These are phyloP conservation scores for Lactarius evosmus DNA, from an alignment of 768 basidiomycete species.

Conservation along the genomic window DNA sequence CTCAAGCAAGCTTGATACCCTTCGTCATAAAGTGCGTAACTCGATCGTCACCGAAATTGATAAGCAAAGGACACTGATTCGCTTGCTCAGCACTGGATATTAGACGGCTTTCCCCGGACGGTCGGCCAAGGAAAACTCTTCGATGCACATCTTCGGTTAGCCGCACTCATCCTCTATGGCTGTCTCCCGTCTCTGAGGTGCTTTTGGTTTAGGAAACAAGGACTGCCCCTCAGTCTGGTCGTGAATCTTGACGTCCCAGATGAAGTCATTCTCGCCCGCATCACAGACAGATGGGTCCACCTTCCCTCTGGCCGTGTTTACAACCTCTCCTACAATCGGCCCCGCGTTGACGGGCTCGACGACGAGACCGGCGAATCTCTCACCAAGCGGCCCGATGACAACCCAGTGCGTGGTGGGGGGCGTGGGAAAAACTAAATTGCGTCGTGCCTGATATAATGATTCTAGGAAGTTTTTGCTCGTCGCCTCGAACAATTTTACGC, in stretches of 20 bases:
- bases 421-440: slow-evolving; percentile 12
- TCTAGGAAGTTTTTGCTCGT: slow-evolving; percentile 71
- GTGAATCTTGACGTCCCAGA: slow-evolving; percentile 90
- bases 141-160: slow-evolving; percentile 70
- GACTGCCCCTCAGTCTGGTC: slow-evolving; percentile 69
- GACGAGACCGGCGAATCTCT: slow-evolving; percentile 85
- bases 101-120: slow-evolving; percentile 92
- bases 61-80: neutral
- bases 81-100: slow-evolving; percentile 71
- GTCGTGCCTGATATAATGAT: neutral
- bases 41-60: neutral
- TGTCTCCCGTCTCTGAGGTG: neutral
- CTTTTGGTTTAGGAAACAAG: slow-evolving; percentile 48
- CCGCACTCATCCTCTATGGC: slow-evolving; percentile 6
- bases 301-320: slow-evolving; percentile 86
- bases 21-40: slow-evolving; percentile 58
- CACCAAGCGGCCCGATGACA: slow-evolving; percentile 86
- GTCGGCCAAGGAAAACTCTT: slow-evolving; percentile 78
- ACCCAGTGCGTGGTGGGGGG: slow-evolving; percentile 56
- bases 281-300: slow-evolving; percentile 89
- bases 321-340: slow-evolving; percentile 84
- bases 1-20: slow-evolving; percentile 61
- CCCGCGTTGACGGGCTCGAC: slow-evolving; percentile 74
- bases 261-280: slow-evolving; percentile 77
- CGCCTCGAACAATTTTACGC: slow-evolving; percentile 75